Base-by-base conservation (phyloP, 2,329 filamentous ascomycete species). In the Sarocladium oryzae region DNA sequence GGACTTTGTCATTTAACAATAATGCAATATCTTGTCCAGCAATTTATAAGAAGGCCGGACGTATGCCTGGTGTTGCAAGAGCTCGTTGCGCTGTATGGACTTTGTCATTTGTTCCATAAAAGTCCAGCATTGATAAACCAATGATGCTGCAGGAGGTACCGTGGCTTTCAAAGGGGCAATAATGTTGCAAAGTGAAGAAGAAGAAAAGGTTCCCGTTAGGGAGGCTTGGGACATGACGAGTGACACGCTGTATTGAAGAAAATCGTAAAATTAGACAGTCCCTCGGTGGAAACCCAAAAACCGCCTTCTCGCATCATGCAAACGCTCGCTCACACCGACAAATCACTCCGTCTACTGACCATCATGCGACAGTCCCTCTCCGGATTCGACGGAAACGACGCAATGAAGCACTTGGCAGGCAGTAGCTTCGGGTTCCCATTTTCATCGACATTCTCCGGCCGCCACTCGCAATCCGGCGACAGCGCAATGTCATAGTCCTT, bases 401-500 rank as follows among this genome's bases (percentile, higher is more conserved):
- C 32, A 40, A 50, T 38, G 23, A 50, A 40, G 15, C 49, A 50
- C 49, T 40, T 50, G 16, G 49, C 49, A 3, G 49, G 49, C 33
- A 50, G 20, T n/a, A 50, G 13, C 33, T 37, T 26, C 16, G 32
- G 49, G 11, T 24, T 18, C 13, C 49, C 49, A 8, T 24, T 30
- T 15, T 38, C 49, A 18, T 40, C 32, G 11, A 50, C 35, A 24
- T 50, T 50, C 20, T 38, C 33, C 2, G 49, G 49, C n/a, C 49
- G 32, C 20, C 36, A 50, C 13, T 24, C 13, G 23, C 33, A 38
- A n/a, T 40, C 35, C 16, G 32, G 18, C n/a, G 49, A 24, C 8
- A 50, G 21, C 7, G n/a, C 18, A 30, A 50, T 50, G 26, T 50
- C 49, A 40, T 50, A 50, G 33, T 50, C 49, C 20, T 50, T 40